These are phyloP conservation scores for Colletotrichum sp. DNA, from an alignment of 2,329 filamentous ascomycete species.

Conservation along the genomic window DNA sequence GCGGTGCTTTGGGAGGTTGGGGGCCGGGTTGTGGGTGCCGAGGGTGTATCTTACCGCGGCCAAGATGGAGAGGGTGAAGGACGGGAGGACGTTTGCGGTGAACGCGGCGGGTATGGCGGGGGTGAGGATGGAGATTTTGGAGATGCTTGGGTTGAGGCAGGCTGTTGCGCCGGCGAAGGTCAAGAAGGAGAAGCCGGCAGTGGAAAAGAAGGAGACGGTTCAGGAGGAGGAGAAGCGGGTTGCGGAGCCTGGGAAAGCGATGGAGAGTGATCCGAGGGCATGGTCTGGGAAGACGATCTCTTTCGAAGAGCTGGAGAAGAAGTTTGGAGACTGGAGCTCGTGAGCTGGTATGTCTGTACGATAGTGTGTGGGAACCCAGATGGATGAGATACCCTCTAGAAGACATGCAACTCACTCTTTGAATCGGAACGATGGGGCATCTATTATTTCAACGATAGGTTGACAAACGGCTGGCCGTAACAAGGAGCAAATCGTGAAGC, in stretches of 20 bases:
- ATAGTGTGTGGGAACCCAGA: background rate
- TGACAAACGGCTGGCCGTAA: background rate
- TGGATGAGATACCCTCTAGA: constrained; percentile 8
- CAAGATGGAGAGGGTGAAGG: constrained; percentile 35
- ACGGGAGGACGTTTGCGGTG: constrained; percentile 23
- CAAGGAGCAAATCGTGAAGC: background rate
- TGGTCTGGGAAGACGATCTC: constrained; percentile 38
- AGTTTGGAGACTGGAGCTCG: constrained; percentile 14
- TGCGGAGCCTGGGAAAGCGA: constrained; percentile 3
- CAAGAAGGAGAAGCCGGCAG: background rate
- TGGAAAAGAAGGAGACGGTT: background rate
- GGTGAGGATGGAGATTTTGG: constrained; percentile 42
- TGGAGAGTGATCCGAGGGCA: constrained; percentile 17
- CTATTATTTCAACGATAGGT: background rate
- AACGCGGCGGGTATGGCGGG: constrained; percentile 43
- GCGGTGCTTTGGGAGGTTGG: background rate
- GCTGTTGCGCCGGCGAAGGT: background rate
- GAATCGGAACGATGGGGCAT: background rate
- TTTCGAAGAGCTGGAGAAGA: constrained; percentile 36
- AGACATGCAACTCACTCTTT: background rate
- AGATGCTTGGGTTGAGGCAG: constrained; percentile 41
- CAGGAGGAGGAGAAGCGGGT: background rate
- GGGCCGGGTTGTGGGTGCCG: constrained; percentile 29
- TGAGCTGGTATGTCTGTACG: background rate
- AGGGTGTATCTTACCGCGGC: constrained; percentile 42